Conservation (phyloP, 2,329 filamentous ascomycete genomes). For the Metarhizium robertsii region DNA sequence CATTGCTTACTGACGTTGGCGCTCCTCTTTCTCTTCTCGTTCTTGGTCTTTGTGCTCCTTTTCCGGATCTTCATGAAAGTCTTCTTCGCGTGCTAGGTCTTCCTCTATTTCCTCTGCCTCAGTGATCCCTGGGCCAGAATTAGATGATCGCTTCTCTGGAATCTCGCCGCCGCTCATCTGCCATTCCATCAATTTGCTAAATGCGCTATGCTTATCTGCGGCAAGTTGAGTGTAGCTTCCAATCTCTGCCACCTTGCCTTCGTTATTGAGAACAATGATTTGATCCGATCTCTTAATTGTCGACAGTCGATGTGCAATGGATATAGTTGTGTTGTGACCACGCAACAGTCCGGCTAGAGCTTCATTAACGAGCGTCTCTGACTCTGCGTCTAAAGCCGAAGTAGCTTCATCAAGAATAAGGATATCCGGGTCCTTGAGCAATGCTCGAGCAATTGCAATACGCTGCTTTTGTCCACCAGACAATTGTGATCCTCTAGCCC, state of each 20-base stretch:
- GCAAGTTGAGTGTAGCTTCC: constrained; percentile 75
- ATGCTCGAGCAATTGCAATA: constrained; percentile 89
- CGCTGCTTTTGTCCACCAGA: constrained; percentile 96
- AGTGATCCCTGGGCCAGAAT: constrained; percentile 32
- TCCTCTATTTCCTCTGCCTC: constrained; percentile 44
- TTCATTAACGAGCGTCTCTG: constrained; percentile 90
- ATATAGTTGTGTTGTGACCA: constrained; percentile 92
- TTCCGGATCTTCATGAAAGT: background rate
- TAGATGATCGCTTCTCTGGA: constrained; percentile 27
- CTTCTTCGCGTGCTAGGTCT: constrained; percentile 25
- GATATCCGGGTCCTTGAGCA: constrained; percentile 94
- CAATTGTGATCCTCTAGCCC: constrained; percentile 83
- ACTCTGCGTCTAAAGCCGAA: constrained; percentile 90
- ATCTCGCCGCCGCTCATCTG: constrained; percentile 82
- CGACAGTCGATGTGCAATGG: constrained; percentile 88
- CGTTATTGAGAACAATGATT: constrained; percentile 81
- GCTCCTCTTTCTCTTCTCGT: background rate
- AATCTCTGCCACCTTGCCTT: constrained; percentile 85
- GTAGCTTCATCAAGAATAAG: constrained; percentile 95
- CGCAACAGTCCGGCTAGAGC: constrained; percentile 72
- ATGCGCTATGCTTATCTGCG: constrained; percentile 66
- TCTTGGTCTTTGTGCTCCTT: background rate
- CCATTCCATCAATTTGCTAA: constrained; percentile 97
- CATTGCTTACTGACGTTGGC: background rate
- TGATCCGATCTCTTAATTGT: constrained; percentile 94